Percentiles rank a stretch among this genome's conserved stretches.
These are phyloP conservation scores for Solanum commersonii DNA, from an alignment of 257 asterid genomes.

Conservation along the genomic window DNA sequence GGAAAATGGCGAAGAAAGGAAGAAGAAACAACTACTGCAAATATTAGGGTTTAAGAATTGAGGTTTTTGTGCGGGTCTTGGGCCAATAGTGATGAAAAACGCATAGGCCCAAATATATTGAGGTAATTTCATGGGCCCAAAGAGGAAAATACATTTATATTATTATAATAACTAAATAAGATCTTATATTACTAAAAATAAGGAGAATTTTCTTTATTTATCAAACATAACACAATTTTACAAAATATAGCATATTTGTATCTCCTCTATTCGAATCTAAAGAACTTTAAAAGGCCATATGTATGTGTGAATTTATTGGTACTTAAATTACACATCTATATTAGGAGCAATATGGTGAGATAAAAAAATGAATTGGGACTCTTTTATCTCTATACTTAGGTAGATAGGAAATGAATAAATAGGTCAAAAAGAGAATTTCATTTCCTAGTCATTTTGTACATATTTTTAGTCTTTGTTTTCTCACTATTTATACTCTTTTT, in stretches of 20 bases:
- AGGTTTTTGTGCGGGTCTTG: not conserved
- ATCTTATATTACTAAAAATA: not conserved
- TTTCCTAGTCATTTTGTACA: not conserved
- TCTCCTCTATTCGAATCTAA: not conserved
- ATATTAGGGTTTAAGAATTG: not conserved
- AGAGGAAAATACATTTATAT: not conserved
- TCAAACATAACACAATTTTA: not conserved
- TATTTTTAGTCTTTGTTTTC: no score
- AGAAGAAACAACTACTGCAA: not conserved
- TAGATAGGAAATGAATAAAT: not conserved
- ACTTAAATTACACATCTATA: not conserved
- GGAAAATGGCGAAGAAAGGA: not conserved
- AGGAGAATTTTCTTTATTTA: no score
- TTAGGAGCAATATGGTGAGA: not conserved
- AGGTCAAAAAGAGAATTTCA: not conserved
- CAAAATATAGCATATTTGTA: not conserved
- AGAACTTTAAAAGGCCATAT: not conserved
- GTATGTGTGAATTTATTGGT: not conserved
- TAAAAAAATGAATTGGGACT: not conserved
- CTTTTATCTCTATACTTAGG: not conserved
- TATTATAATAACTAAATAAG: not conserved
- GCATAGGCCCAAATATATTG: not conserved
- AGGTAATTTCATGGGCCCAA: not conserved
- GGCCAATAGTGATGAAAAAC: not conserved
- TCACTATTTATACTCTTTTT: no score